phyloP scores from a whole-genome alignment of 1,284 basidiomycete genomes.

The Marasmius oreades region DNA sequence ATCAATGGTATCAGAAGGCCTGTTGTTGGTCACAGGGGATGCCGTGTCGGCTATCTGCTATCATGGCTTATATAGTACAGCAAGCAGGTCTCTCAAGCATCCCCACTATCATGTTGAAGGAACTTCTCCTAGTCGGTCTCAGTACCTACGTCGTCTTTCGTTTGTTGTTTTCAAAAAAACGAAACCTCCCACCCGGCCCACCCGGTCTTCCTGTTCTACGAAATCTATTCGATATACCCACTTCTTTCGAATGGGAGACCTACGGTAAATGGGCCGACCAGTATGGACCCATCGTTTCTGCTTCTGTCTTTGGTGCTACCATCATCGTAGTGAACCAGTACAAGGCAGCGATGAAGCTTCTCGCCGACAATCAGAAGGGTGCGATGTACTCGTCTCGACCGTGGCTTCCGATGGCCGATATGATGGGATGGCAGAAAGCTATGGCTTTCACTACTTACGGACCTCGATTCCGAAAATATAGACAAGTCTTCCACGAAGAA shows the following conservation, averaged over 20 bases:
- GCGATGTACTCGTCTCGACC: slow-evolving; percentile 8
- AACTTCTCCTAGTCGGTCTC: neutral
- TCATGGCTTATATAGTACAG: too few species aligned
- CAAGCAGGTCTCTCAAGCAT: neutral
- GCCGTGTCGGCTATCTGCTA: too few species aligned
- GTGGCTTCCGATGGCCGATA: slow-evolving; percentile 7
- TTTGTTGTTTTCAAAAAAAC: neutral
- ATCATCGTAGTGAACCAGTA: slow-evolving; percentile 7
- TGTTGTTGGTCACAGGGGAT: too few species aligned
- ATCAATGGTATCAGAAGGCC: too few species aligned
- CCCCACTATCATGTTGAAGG: neutral
- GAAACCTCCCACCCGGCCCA: slow-evolving; percentile 14
- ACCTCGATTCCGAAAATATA: slow-evolving; percentile 7
- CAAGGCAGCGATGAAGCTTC: slow-evolving; percentile 5
- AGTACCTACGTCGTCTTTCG: neutral
- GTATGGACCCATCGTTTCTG: slow-evolving; percentile 8
- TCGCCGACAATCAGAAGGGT: neutral
- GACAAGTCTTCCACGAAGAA: slow-evolving; percentile 13
- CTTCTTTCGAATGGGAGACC: slow-evolving; percentile 11
- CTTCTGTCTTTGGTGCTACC: slow-evolving; percentile 7
- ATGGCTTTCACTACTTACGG: slow-evolving; percentile 13
- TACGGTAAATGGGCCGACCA: slow-evolving; percentile 9
- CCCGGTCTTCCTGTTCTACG: slow-evolving; percentile 13
- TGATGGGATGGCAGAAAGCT: slow-evolving; percentile 11
- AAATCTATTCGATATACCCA: slow-evolving; percentile 13